phyloP scores from a whole-genome alignment of 2,329 filamentous ascomycete species.

The Geoglossum cookeanum region DNA sequence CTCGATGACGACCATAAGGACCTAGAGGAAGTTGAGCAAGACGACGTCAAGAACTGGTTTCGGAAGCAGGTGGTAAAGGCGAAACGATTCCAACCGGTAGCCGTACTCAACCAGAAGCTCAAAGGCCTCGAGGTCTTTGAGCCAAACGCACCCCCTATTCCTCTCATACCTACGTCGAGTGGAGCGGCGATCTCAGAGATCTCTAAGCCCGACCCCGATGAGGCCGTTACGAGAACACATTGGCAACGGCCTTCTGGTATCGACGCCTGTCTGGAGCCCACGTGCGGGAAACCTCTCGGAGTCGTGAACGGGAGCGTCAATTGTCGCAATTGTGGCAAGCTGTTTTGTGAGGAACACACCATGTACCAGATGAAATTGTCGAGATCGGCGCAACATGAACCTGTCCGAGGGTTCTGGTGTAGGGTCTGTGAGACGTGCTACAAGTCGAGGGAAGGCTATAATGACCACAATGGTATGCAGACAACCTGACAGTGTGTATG shows the following conservation, averaged over 20 bases:
- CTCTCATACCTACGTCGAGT: slow-evolving; percentile 20
- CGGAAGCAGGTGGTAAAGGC: slow-evolving; percentile 86
- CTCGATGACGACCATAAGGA: slow-evolving; percentile 84
- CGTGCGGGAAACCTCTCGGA: slow-evolving; percentile 64
- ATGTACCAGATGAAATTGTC: slow-evolving; percentile 99
- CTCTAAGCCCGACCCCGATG: slow-evolving; percentile 52
- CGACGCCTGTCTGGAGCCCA: slow-evolving; percentile 72
- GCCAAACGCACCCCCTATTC: slow-evolving; percentile 51
- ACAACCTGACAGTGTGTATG: neutral
- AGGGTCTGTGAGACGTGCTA: slow-evolving; percentile 98
- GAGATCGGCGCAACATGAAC: slow-evolving; percentile 72
- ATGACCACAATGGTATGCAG: slow-evolving; percentile 49
- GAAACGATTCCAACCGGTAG: slow-evolving; percentile 80
- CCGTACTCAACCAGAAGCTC: slow-evolving; percentile 80
- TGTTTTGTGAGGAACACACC: slow-evolving; percentile 95
- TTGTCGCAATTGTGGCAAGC: slow-evolving; percentile 74
- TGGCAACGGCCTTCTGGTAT: slow-evolving; percentile 64
- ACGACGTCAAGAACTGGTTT: slow-evolving; percentile 95
- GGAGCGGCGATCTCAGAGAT: slow-evolving; percentile 12
- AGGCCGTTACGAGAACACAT: slow-evolving; percentile 69
- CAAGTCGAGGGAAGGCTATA: slow-evolving; percentile 89
- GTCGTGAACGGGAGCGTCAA: slow-evolving; percentile 71
- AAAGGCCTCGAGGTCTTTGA: slow-evolving; percentile 88
- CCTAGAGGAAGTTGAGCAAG: slow-evolving; percentile 69
- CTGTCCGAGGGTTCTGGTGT: slow-evolving; percentile 78